Evolutionary conservation across 2,329 filamentous ascomycete species (phyloP).

Genomic region (Venturia oleaginea): DNA sequence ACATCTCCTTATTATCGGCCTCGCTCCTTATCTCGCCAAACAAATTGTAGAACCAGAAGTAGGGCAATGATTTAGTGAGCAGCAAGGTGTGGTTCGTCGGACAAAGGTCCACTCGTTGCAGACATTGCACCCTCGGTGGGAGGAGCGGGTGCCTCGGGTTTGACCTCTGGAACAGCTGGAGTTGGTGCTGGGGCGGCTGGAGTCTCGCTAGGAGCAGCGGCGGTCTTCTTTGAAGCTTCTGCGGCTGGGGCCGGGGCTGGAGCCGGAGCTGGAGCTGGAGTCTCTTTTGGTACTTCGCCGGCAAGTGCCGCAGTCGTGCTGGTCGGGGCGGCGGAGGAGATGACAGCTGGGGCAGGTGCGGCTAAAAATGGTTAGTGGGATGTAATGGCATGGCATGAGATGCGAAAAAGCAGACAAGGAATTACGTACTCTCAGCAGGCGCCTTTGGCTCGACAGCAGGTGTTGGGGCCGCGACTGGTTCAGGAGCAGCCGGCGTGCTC

Average conservation of each 20-base stretch:
- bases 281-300: not conserved
- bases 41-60: not conserved
- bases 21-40: not conserved
- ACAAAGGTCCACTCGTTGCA: constrained; percentile 6
- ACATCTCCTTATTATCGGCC: not conserved
- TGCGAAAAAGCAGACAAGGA: not conserved
- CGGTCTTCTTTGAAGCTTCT: not conserved
- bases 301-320: not conserved
- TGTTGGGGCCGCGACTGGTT: not conserved
- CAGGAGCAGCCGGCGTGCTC: constrained; percentile 3
- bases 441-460: not conserved
- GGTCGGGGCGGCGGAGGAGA: not conserved
- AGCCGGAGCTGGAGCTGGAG: not conserved
- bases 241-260: not conserved
- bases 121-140: constrained; percentile 3
- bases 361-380: not conserved
- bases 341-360: not conserved
- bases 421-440: constrained; percentile 2
- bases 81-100: constrained; percentile 5
- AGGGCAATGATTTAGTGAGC: not conserved
- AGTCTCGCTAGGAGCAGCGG: constrained; percentile 5
- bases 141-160: constrained; percentile 8
- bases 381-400: not conserved
- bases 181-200: constrained; percentile 2
- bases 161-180: not conserved